A percentile compares a stretch with the other conserved stretches of the same genome.
Conservation (phyloP, 2,329 filamentous ascomycete species). For the Hypoxylon sp. region DNA sequence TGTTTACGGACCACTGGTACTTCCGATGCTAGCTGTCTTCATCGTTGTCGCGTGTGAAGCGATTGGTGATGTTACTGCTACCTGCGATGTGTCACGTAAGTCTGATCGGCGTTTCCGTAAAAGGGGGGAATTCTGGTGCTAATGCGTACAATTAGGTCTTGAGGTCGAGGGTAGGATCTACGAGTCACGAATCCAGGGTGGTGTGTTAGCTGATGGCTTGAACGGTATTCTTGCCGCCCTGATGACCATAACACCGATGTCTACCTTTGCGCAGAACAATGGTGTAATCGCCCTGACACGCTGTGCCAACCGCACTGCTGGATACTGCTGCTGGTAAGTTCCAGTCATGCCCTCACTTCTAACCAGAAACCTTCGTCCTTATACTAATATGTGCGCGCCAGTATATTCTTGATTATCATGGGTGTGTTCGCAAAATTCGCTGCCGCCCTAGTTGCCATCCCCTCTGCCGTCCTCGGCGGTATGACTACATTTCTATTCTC, state of each 20-base stretch:
- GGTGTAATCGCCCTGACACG: constrained; percentile 85
- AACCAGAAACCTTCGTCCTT: not conserved
- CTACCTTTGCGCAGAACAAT: constrained; percentile 86
- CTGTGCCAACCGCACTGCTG: constrained; percentile 83
- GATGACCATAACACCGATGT: constrained; percentile 84
- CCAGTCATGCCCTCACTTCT: not conserved
- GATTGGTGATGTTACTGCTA: constrained; percentile 84
- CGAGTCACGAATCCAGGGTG: constrained; percentile 82
- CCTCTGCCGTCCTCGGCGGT: constrained; percentile 72
- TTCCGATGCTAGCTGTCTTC: constrained; percentile 76
- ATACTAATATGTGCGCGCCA: constrained; percentile 30
- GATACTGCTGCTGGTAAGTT: constrained; percentile 74
- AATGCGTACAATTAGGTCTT: constrained; percentile 52
- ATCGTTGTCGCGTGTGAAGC: constrained; percentile 83
- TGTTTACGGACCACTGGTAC: constrained; percentile 78
- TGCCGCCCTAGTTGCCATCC: constrained; percentile 81
- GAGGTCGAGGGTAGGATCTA: constrained; percentile 78
- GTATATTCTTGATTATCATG: constrained; percentile 81
- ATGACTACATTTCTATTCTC: constrained; percentile 86
- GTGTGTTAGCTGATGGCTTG: constrained; percentile 80
- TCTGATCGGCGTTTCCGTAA: too few relatives aligned
- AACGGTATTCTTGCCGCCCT: constrained; percentile 81
- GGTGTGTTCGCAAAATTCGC: constrained; percentile 87
- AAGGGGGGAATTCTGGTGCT: too few relatives aligned
- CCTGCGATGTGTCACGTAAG: constrained; percentile 78